These are phyloP conservation scores for Solanum phureja DNA, from an alignment of 257 asterid genomes.

Conservation along the genomic window DNA sequence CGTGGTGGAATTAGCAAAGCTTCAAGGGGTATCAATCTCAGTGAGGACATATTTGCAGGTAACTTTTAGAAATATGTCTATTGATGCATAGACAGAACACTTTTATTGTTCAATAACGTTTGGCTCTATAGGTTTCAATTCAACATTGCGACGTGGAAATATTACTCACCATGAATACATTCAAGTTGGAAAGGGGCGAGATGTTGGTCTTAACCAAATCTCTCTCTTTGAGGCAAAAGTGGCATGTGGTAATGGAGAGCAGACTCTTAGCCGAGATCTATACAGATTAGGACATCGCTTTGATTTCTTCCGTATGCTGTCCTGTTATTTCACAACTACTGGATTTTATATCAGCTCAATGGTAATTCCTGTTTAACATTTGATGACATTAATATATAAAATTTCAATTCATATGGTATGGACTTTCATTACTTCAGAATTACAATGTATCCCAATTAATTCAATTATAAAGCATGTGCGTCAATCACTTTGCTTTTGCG, in stretches of 20 bases:
- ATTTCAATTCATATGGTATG: neutral
- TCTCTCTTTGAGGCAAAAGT: slow-evolving; percentile 97
- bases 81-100: neutral
- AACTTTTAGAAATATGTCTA: slow-evolving; percentile 20
- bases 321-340: slow-evolving; percentile 68
- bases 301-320: slow-evolving; percentile 95
- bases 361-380: slow-evolving; percentile 37
- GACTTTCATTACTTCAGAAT: neutral
- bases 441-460: neutral
- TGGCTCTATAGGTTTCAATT: slow-evolving; percentile 62
- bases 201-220: slow-evolving; percentile 94
- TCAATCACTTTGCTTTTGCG: neutral
- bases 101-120: slow-evolving; percentile 4
- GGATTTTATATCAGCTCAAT: slow-evolving; percentile 90
- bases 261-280: slow-evolving; percentile 85
- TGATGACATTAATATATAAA: neutral
- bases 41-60: slow-evolving; percentile 99
- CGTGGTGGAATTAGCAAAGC: slow-evolving; percentile 99
- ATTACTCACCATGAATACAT: slow-evolving; percentile 89
- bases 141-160: slow-evolving; percentile 85
- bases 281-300: slow-evolving; percentile 96
- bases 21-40: slow-evolving; percentile 88
- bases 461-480: neutral
- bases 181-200: slow-evolving; percentile 95
- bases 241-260: slow-evolving; percentile 97